A percentile compares a stretch with the other conserved stretches of the same genome.
phyloP scores from a whole-genome alignment of 2,329 filamentous ascomycete species.

The Diatrype stigma region DNA sequence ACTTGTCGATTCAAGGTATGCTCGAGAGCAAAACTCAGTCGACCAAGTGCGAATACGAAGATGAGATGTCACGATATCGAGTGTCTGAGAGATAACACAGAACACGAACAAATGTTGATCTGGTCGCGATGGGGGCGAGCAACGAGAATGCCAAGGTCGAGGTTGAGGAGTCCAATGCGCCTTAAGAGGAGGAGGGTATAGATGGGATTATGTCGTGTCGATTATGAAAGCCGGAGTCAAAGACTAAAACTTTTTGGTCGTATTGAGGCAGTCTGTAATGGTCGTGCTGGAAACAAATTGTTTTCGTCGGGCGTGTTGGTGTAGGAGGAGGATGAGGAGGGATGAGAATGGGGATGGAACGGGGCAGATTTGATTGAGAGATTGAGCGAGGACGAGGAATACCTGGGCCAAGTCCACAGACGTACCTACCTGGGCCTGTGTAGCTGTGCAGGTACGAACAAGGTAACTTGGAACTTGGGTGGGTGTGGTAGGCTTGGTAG shows the following conservation, averaged over 20 bases:
- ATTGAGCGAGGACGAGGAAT: neutral
- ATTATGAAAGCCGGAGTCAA: neutral
- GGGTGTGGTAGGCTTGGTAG: neutral
- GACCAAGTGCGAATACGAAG: slow-evolving; percentile 10
- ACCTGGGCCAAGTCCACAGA: neutral
- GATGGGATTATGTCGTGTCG: neutral
- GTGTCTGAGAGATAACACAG: slow-evolving; percentile 8
- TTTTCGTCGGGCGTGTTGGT: neutral
- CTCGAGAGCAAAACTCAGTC: slow-evolving; percentile 9
- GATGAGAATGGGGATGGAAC: neutral
- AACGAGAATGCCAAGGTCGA: slow-evolving; percentile 15
- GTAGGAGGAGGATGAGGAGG: neutral
- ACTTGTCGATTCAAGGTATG: slow-evolving; percentile 13
- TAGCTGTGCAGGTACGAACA: neutral
- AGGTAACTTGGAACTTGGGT: no score
- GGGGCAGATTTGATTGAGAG: neutral
- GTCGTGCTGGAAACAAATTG: neutral
- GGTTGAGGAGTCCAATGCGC: slow-evolving; percentile 22
- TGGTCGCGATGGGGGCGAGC: slow-evolving; percentile 20
- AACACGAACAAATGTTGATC: slow-evolving; percentile 7
- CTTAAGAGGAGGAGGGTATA: slow-evolving; percentile 9
- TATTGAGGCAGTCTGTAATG: neutral
- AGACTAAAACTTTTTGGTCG: neutral
- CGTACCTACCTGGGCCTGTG: neutral
- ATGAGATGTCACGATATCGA: slow-evolving; percentile 10